Base-by-base conservation (phyloP, 1,284 basidiomycete species). In the Irpex sp. region DNA sequence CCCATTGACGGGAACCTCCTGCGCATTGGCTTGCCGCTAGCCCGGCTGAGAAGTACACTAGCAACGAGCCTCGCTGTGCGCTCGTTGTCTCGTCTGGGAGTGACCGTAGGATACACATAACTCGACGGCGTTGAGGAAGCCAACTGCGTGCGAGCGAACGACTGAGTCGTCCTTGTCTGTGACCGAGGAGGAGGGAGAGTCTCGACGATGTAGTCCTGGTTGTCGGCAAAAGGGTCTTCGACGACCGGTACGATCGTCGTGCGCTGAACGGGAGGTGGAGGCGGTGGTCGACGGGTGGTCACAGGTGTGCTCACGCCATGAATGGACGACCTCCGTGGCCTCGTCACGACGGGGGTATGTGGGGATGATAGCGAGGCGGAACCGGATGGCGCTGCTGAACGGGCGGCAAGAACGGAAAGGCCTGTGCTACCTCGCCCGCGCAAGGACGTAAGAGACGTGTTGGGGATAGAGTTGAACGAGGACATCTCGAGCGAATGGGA, bases 171-270 rank as follows among this genome's bases (percentile, higher is more conserved):
- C 43, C 65, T 60, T 3, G 21, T 31, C 60, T 59, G 31, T 26
- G 59, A 54, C 6, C 57, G 60, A 31, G 65, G 59, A n/a, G 65
- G 61, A 13, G 65, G 65, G 61, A 63, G 59, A 7, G 69, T 50
- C 49, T 64, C 63, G 50, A 60, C 53, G 55, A 64, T 46, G 57
- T 58, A 61, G 26, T 66, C 59, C 33, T 61, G 47, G 15, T 64
- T 61, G 51, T 72, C 71, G 21, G 68, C 68, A 65, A 73, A 73
- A 54, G 72, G 72, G 59, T 73, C 68, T n/a, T 69, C 70, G 17
- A 63, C 61, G 54, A 65, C 61, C 43, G 58, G 31, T 6, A 65
- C 43, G 54, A 60, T 50, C 36, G 58, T 47, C 5, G 56, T 36
- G 13, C 57, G 43, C 36, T 65, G 60, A 17, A 46, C 51, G 26